Percentiles rank a stretch among this genome's conserved stretches.
These are phyloP conservation scores for Rhizopogon rudus DNA, from an alignment of 768 basidiomycete species.

Conservation along the genomic window DNA sequence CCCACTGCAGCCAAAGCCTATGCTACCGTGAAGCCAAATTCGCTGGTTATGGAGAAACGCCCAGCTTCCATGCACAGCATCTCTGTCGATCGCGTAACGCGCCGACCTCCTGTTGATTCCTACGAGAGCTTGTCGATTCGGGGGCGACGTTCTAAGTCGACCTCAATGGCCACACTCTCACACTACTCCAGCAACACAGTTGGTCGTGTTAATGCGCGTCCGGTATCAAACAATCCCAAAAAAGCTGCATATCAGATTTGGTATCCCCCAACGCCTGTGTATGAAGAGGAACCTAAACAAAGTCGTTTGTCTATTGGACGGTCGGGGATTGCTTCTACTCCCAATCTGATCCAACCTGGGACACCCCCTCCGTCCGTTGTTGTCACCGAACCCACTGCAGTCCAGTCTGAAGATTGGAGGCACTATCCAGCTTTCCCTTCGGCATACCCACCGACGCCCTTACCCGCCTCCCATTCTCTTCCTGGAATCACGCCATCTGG, in stretches of 20 bases:
- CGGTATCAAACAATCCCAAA: constrained; percentile 16
- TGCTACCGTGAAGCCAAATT: constrained; percentile 3
- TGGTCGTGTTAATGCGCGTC: constrained; percentile 15
- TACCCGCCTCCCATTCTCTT: constrained; percentile 34
- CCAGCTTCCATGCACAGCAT: constrained; percentile 13
- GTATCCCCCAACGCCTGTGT: constrained; percentile 52
- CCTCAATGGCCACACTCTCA: constrained; percentile 18
- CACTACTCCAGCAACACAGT: constrained; percentile 18
- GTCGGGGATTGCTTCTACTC: constrained; percentile 2
- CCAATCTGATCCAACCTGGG: neutral
- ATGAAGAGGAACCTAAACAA: constrained; percentile 31
- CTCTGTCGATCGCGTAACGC: constrained; percentile 10
- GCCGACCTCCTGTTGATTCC: constrained; percentile 2
- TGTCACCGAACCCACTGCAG: constrained; percentile 26
- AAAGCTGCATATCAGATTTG: constrained; percentile 43
- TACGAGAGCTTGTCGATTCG: constrained; percentile 1
- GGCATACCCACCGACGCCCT: constrained; percentile 70
- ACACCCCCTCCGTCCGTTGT: constrained; percentile 1
- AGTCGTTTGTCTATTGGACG: constrained; percentile 14
- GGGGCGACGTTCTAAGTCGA: constrained; percentile 9
- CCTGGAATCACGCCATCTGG: constrained; percentile 12
- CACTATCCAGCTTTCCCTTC: constrained; percentile 72
- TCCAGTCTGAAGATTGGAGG: constrained; percentile 60
- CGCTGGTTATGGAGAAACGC: constrained; percentile 6
- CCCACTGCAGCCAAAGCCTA: constrained; percentile 7